Base-by-base conservation (phyloP, 2,329 filamentous ascomycete species). In the Daldinia sp. region DNA sequence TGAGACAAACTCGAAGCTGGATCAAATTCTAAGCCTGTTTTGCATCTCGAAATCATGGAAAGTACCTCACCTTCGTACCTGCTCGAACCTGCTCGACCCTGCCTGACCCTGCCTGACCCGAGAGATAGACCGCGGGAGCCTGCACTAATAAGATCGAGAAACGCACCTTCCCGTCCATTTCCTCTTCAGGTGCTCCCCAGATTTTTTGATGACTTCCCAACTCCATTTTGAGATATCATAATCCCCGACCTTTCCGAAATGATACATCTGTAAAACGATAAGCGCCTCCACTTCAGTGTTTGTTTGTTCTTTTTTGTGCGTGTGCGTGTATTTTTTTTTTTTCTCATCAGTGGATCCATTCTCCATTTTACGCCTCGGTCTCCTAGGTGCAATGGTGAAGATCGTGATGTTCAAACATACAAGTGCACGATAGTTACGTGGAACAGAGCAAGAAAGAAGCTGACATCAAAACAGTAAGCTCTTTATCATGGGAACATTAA, bases 1-100 rank as follows among this genome's bases (percentile, higher is more conserved):
- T 77, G 75, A 77, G 75, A 77, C 75, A 72, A 15, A 75, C 60
- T 63, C 66, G 73, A 75, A 72, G 72, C 72, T 65, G 51, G 63
- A 28, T 70, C 65, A 72, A 69, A 51, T 55, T 67, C 28, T 42
- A 59, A 63, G 67, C 61, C 59, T 68, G 67, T 72, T 74, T 67
- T 68, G 59, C 53, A 56, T 70, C 26, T 65, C 18, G 39, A 44
- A 37, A 18, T n/a, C 30, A 46, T 48, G 56, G 56, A 28, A 59
- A 23, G 56, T 59, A 59, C 56, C n/a, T 59, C 20, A 48, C 44
- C 53, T 41, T 37, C 23, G 23, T 56, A 57, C 23, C 42, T 57
- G 20, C 23, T 58, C 30, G 56, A 60, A 57, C 66, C 44, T 69
- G 57, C 67, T 61, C 41, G 35, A 50, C 51, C 37, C 58, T 57